Evolutionary conservation across 768 basidiomycete species (phyloP), one percentile per base, ranked within the genome.

Genomic region (Boletus vinaceobasis): DNA sequence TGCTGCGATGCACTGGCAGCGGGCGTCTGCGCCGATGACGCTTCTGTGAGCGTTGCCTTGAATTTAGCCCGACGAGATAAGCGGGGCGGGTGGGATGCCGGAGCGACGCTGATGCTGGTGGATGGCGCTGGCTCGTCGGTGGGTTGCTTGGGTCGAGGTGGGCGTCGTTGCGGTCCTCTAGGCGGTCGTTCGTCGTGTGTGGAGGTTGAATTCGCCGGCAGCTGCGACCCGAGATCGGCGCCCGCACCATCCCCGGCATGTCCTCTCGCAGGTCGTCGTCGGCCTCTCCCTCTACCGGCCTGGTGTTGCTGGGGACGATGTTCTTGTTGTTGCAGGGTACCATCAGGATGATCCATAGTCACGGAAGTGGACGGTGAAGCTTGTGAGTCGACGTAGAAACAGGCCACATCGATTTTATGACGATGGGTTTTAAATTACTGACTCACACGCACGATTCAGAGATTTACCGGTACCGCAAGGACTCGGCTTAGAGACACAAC

Each of bases 61-160:
- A 78, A 78, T 52, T 62, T 72, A 4, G 64, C 66, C 15, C 71
- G 70, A 27, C 75, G 77, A 17, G 60, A 59, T 38, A 47, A 58
- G 19, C 63, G 66, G 8, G 59, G 39, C 5, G 55, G 45, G 11
- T 48, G 49, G 0, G 50, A 23, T 38, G n/a, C 13, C 1, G 46
- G 35, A 23, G 38, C n/a, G 8, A 36, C 9, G 35, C 40, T 39
- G 48, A n/a, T 37, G 27, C 29, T 21, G 11, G 23, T 21, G 33
- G 51, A 49, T 36, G 44, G 19, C 0, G 33, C 37, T 37, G 56
- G 54, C 0, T 33, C 50, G 13, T 43, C 26, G 5, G 40, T 7
- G 23, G 51, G 32, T 14, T 51, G 50, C 14, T 50, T 48, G 1
- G 39, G 32, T 32, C 56, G 43, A 10, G 50, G 48, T 27, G 51